Base-by-base conservation (phyloP, 805 yeast species). In the Saccharomyces jurei region DNA sequence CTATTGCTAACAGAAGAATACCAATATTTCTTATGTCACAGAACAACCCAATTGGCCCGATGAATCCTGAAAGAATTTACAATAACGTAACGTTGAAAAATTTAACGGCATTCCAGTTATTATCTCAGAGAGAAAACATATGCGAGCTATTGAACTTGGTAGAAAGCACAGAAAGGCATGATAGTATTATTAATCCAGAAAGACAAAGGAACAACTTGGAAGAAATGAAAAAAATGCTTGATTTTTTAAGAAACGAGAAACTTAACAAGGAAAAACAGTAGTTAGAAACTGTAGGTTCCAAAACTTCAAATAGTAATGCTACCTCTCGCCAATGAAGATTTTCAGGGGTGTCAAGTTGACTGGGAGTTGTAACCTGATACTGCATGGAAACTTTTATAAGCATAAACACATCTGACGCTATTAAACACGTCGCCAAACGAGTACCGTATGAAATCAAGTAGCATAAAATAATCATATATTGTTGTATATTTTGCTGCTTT, bases 81-180 rank as follows among this genome's bases (percentile, higher is more conserved):
- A 62, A 60, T 44, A 66, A 60, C 26, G 57, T 65, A 27, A 66
- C 69, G 5, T 57, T 68, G 49, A 65, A 64, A 57, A 65, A 66
- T 1, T 49, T 67, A 30, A 66, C 71, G 2, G 71, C 72, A 1
- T 60, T 65, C 48, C 63, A 67, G 52, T 56, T 67, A 30, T 52
- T 68, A 22, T 41, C 60, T 11, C 63, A 63, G 25, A 56, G 70
- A 26, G 71, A 67, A 52, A 65, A 60, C 41, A 58, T 68, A 57
- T 58, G 63, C 44, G 71, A 67, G 52, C 53, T 67, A 49, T 66
- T 68, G 54, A 59, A 65, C 48, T 50, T 67, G 46, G 55, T 60
- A 29, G 70, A 66, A 49, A 63, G 63, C 48, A 49, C 60, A 8
- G 60, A 62, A 41, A 58, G 63, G 41, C 61, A 54, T 26, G 46